Conservation (phyloP, 768 basidiomycete genomes). For the Xerocomus brunneocitrinus region DNA sequence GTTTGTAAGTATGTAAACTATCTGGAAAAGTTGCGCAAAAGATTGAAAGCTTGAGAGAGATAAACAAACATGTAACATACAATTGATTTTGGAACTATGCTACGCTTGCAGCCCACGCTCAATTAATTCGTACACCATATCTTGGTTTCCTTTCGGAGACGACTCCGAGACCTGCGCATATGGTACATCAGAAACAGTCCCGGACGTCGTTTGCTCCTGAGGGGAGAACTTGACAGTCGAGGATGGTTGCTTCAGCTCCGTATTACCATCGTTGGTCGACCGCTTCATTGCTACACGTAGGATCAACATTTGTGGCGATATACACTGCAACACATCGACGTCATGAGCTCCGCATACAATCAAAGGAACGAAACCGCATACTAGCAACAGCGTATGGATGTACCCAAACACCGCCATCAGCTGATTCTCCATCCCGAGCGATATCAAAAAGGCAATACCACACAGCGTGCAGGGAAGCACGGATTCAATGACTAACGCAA, state of each 20-base stretch:
- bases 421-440: slow-evolving; percentile 1
- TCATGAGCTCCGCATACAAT: background rate
- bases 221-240: slow-evolving; percentile 7
- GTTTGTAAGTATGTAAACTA: no score
- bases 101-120: no score
- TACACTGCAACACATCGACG: slow-evolving; percentile 1
- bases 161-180: no score
- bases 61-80: no score
- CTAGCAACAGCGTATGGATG: slow-evolving; percentile 4
- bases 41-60: no score
- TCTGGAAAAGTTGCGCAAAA: no score
- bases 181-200: no score
- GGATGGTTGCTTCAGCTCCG: background rate
- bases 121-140: no score
- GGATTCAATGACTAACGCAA: slow-evolving; percentile 12
- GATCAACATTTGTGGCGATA: slow-evolving; percentile 16
- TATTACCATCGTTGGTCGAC: background rate
- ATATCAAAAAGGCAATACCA: slow-evolving; percentile 5
- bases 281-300: slow-evolving; percentile 9
- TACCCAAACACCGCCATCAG: background rate
- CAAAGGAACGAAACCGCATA: background rate
- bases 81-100: no score
- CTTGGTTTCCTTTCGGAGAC: no score
- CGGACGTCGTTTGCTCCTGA: background rate
- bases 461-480: slow-evolving; percentile 11